A percentile compares a stretch with the other conserved stretches of the same genome.
phyloP scores from a whole-genome alignment of 805 yeast genomes.

The Kuraishia capsulata region DNA sequence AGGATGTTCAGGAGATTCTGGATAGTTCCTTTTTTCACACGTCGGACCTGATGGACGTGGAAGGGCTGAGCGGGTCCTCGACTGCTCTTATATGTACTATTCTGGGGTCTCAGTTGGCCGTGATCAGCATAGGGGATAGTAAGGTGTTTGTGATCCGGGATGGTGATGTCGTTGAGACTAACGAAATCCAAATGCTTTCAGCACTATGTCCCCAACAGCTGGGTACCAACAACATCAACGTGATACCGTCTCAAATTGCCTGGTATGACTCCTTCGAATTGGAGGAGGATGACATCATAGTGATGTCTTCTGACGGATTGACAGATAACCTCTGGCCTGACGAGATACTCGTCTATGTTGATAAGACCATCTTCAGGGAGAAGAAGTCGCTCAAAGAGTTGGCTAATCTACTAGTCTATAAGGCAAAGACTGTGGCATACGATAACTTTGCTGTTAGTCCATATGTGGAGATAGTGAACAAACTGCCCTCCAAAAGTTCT shows the following conservation, averaged over 20 bases:
- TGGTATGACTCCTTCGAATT: conserved; percentile 32
- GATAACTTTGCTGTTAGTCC: conserved; percentile 47
- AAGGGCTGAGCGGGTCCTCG: conserved; percentile 37
- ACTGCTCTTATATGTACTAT: conserved; percentile 40
- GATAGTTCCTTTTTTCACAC: conserved; percentile 41
- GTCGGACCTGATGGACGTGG: conserved; percentile 40
- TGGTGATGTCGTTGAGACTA: conserved; percentile 30
- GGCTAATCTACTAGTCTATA: conserved; percentile 29
- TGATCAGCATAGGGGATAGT: conserved; percentile 45
- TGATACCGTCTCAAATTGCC: conserved; percentile 38
- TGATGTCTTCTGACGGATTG: conserved; percentile 45
- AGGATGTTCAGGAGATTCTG: conserved; percentile 25
- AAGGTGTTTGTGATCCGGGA: conserved; percentile 37
- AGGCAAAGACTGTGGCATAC: conserved; percentile 39
- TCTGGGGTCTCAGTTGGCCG: conserved; percentile 27
- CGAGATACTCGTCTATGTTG: conserved; percentile 32
- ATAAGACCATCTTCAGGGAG: conserved; percentile 19
- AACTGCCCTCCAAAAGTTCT: conserved; percentile 19
- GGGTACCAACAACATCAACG: conserved; percentile 36
- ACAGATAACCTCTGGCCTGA: conserved; percentile 42
- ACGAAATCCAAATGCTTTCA: conserved; percentile 36
- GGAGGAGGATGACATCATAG: conserved; percentile 30
- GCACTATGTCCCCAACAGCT: conserved; percentile 44
- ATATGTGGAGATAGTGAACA: conserved; percentile 40
- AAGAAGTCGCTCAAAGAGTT: conserved; percentile 25